These are phyloP conservation scores for Cercospora berteroae DNA, from an alignment of 2,329 filamentous ascomycete genomes.

Conservation along the genomic window DNA sequence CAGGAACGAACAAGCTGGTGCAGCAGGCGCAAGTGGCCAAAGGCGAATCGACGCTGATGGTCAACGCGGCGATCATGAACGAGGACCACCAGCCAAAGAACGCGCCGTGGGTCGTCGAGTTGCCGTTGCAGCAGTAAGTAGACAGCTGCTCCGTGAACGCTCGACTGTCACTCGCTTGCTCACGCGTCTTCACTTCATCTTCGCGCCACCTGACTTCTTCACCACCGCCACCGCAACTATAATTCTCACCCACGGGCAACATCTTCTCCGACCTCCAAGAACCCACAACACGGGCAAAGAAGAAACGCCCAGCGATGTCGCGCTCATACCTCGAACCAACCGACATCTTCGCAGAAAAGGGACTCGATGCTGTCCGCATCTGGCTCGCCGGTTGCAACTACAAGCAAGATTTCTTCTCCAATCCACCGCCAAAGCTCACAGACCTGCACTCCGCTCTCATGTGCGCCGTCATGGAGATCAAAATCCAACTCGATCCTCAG, in stretches of 20 bases:
- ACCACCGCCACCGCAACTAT: not conserved
- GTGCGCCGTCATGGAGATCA: conserved; percentile 14
- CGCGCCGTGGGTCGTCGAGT: conserved; percentile 55
- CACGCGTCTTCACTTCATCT: not conserved
- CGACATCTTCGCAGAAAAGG: not conserved
- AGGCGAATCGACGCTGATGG: conserved; percentile 55
- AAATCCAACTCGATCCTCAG: conserved; percentile 16
- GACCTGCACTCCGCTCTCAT: conserved; percentile 14
- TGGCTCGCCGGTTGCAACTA: conserved; percentile 18
- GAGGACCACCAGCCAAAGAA: conserved; percentile 50
- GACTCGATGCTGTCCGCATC: conserved; percentile 15
- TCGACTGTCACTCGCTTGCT: not conserved
- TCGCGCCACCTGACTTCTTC: not conserved
- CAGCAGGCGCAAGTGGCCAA: not conserved
- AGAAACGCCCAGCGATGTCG: not conserved
- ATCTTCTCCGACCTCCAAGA: not conserved
- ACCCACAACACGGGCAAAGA: not conserved
- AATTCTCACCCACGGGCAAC: not conserved
- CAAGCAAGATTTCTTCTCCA: conserved; percentile 16
- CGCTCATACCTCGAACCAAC: conserved; percentile 8
- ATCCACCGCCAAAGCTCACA: conserved; percentile 7
- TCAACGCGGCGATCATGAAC: conserved; percentile 58
- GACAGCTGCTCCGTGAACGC: not conserved
- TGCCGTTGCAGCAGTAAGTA: not conserved
- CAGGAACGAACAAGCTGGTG: not conserved